Evolutionary conservation across 2,329 filamentous ascomycete genomes (phyloP).

Genomic region (Remersonia thermophila): DNA sequence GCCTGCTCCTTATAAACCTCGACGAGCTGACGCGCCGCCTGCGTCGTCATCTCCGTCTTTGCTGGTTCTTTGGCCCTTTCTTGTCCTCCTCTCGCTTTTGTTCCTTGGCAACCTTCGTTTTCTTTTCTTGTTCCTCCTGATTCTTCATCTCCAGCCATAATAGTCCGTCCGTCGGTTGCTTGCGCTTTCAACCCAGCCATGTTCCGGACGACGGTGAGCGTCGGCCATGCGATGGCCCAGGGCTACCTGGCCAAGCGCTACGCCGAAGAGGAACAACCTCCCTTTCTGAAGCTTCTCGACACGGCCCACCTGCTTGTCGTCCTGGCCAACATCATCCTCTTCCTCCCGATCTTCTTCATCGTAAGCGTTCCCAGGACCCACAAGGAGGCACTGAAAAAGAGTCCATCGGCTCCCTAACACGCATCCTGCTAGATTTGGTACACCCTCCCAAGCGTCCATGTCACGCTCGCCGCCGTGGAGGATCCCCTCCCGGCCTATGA

Average conservation of each 20-base stretch:
- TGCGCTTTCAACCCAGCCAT: background rate
- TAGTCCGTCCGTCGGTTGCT: no score
- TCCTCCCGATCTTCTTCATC: slow-evolving; percentile 32
- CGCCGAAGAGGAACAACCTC: slow-evolving; percentile 2
- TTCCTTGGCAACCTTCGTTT: no score
- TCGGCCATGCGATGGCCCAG: no score
- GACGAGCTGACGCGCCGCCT: no score
- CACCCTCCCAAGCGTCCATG: slow-evolving; percentile 37
- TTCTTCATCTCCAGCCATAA: background rate
- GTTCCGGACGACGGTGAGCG: slow-evolving; percentile 5
- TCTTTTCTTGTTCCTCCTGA: background rate
- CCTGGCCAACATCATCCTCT: slow-evolving; percentile 29
- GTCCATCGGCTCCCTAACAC: background rate
- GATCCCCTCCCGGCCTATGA: slow-evolving; percentile 46
- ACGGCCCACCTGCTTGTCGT: slow-evolving; percentile 28
- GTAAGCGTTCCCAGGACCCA: slow-evolving; percentile 22
- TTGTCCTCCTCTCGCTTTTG: no score
- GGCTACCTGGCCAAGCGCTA: slow-evolving; percentile 11
- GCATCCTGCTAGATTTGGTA: slow-evolving; percentile 31
- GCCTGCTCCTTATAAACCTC: no score
- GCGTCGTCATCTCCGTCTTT: no score
- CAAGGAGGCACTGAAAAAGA: no score
- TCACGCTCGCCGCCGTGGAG: slow-evolving; percentile 45
- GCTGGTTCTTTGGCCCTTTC: no score
- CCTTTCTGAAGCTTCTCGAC: slow-evolving; percentile 23